Evolutionary conservation across 1,284 basidiomycete species (phyloP).

Genomic region (Apiotrichum montevideense): DNA sequence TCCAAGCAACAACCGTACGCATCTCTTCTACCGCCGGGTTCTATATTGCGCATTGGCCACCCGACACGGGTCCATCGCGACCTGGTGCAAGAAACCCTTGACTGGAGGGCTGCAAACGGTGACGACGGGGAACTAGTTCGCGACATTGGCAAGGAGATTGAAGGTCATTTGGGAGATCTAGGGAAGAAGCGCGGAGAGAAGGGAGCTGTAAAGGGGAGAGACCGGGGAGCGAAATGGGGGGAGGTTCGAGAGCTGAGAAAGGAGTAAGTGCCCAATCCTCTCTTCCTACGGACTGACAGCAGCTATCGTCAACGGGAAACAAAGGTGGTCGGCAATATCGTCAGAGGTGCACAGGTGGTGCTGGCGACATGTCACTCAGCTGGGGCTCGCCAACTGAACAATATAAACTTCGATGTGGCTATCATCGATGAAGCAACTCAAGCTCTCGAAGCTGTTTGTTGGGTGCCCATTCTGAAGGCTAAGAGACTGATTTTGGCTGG

Average conservation of each 20-base stretch:
- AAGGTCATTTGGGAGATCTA: slow-evolving; percentile 60
- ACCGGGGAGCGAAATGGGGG: slow-evolving; percentile 83
- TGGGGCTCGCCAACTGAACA: slow-evolving; percentile 69
- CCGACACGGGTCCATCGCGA: slow-evolving; percentile 83
- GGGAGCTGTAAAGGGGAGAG: slow-evolving; percentile 54
- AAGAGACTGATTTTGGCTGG: slow-evolving; percentile 84
- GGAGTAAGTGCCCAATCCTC: slow-evolving; percentile 58
- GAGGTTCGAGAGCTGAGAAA: slow-evolving; percentile 83
- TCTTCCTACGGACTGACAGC: neutral
- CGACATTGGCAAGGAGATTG: slow-evolving; percentile 78
- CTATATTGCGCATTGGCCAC: slow-evolving; percentile 76
- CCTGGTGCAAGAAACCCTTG: slow-evolving; percentile 74
- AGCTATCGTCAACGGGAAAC: slow-evolving; percentile 83
- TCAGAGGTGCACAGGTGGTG: slow-evolving; percentile 74
- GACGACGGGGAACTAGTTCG: slow-evolving; percentile 72
- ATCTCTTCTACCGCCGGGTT: slow-evolving; percentile 35
- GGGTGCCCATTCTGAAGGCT: slow-evolving; percentile 84
- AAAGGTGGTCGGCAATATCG: slow-evolving; percentile 69
- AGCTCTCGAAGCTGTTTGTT: slow-evolving; percentile 91
- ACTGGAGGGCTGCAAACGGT: slow-evolving; percentile 71
- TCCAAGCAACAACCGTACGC: slow-evolving; percentile 25
- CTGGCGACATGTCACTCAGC: slow-evolving; percentile 89
- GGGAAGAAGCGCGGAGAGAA: slow-evolving; percentile 72
- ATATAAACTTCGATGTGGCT: slow-evolving; percentile 76
- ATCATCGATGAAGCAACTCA: slow-evolving; percentile 97